Base-by-base conservation (phyloP, 139 green algal genomes). In the Haematococcus lacustris region DNA sequence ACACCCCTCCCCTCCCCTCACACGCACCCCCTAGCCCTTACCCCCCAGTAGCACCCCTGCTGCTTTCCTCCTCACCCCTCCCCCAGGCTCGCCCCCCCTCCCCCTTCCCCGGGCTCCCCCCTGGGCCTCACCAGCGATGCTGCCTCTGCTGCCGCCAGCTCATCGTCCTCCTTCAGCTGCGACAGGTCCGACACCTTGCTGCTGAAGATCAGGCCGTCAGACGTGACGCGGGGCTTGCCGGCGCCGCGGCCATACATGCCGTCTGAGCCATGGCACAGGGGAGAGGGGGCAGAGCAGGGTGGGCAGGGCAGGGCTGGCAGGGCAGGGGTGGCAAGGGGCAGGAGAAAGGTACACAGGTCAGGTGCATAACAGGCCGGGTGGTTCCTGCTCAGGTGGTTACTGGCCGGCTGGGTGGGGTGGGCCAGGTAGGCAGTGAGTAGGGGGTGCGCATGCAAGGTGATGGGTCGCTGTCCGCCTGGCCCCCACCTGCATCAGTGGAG, bases 91-190 rank as follows among this genome's bases (percentile, higher is more conserved):
- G n/a, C n/a, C n/a, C n/a, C n/a, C n/a, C n/a, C n/a, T n/a, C n/a
- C n/a, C n/a, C n/a, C n/a, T n/a, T n/a, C n/a, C n/a, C n/a, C n/a
- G n/a, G n/a, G n/a, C n/a, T n/a, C n/a, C n/a, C n/a, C n/a, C n/a
- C n/a, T n/a, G n/a, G n/a, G n/a, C n/a, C 60, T 67, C 40, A 71
- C 65, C 65, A 40, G 39, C 33, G 88, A 86, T 43, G 60, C 73
- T 3, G 83, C 82, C 79, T 93, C 88, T 33, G 73, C 83, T 25
- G 83, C 79, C 3, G 88, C 88, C 2, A 73, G 73, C n/a, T 89
- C 86, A 53, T 92, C 86, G 64, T 93, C 88, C 1, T 74, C 40
- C 0, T 43, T 50, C 64, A 93, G 65, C 38, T 88, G 71, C 7
- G 28, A 30, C n/a, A 93, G 33, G 62, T 78, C 51, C 40, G 62